Conservation (phyloP, 768 basidiomycete genomes). For the Russula sp. region DNA sequence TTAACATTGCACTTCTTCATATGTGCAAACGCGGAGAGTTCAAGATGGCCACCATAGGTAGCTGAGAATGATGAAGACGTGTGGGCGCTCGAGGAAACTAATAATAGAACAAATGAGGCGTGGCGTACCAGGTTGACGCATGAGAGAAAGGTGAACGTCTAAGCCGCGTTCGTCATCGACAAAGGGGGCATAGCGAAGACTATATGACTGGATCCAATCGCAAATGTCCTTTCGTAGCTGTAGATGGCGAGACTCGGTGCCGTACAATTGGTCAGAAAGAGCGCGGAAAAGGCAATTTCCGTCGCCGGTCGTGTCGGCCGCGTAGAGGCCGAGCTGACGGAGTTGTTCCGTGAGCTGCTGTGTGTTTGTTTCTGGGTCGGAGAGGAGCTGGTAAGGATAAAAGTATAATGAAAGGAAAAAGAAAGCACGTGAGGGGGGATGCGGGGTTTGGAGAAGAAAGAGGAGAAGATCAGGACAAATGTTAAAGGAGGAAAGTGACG, state of each 20-base stretch:
- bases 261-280: conserved; percentile 81
- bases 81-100: conserved; percentile 9
- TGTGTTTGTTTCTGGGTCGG: conserved; percentile 60
- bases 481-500: conserved; percentile 4
- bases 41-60: conserved; percentile 91
- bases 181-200: conserved; percentile 75
- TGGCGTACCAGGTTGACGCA: conserved; percentile 68
- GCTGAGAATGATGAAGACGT: conserved; percentile 35
- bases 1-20: conserved; percentile 75
- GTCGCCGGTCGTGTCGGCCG: conserved; percentile 81
- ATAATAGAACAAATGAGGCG: conserved; percentile 18
- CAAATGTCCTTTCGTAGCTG: conserved; percentile 71
- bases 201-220: conserved; percentile 69
- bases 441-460: neutral
- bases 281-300: conserved; percentile 95
- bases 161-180: conserved; percentile 81
- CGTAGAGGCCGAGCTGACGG: conserved; percentile 72
- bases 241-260: conserved; percentile 61
- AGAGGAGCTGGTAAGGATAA: conserved; percentile 32
- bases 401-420: neutral
- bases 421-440: conserved; percentile 13
- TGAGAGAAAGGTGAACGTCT: conserved; percentile 63
- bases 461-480: neutral
- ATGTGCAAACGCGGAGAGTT: conserved; percentile 89
- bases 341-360: conserved; percentile 68